phyloP scores from a whole-genome alignment of 352 stramenopile genomes.

The Pythium apleroticum region DNA sequence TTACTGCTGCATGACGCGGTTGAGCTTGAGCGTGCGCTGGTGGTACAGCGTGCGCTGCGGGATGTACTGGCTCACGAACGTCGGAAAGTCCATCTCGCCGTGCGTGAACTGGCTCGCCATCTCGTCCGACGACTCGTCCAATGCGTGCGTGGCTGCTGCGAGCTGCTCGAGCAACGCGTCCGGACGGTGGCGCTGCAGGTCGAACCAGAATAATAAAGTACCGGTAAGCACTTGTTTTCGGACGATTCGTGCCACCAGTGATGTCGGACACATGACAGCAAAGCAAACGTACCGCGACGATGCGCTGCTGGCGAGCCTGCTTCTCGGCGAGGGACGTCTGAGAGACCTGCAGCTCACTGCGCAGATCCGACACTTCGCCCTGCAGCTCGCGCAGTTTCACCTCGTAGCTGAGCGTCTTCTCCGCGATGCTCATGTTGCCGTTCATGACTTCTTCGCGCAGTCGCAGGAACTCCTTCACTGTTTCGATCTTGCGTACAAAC shows the following conservation, averaged over 20 bases:
- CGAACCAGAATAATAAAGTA: neutral
- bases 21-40: conserved; percentile 74
- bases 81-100: conserved; percentile 63
- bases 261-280: too few species aligned
- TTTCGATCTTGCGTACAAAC: conserved; percentile 60
- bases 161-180: conserved; percentile 76
- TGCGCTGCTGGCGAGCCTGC: conserved; percentile 63
- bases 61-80: conserved; percentile 69
- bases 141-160: conserved; percentile 47
- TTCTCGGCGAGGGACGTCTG: conserved; percentile 69
- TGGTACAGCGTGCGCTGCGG: conserved; percentile 73
- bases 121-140: conserved; percentile 72
- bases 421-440: conserved; percentile 75
- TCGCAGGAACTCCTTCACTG: conserved; percentile 68
- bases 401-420: conserved; percentile 67
- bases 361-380: conserved; percentile 47
- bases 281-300: conserved; percentile 60
- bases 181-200: conserved; percentile 56
- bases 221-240: neutral
- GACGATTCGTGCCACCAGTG: too few species aligned
- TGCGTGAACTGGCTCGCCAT: conserved; percentile 71
- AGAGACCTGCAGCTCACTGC: conserved; percentile 41
- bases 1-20: conserved; percentile 65
- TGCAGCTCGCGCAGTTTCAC: conserved; percentile 50
- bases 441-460: conserved; percentile 73